A percentile compares a stretch with the other conserved stretches of the same genome.
Conservation (phyloP, 2,329 filamentous ascomycete species). For the Diaporthe vaccinii region DNA sequence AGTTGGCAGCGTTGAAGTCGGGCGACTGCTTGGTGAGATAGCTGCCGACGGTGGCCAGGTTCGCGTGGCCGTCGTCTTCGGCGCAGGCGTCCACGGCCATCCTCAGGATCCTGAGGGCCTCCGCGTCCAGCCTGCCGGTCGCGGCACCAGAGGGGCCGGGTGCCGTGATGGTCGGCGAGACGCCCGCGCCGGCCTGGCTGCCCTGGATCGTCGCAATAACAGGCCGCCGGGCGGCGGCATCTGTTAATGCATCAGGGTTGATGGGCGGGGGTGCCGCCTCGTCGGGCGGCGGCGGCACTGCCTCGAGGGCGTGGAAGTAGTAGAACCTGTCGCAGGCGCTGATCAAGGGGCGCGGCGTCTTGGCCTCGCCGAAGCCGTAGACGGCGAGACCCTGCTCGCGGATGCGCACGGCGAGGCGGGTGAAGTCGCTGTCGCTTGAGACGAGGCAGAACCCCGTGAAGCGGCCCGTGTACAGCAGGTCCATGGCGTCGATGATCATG, state of each 20-base stretch:
- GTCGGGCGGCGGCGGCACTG: not conserved
- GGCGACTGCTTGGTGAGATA: constrained; percentile 47
- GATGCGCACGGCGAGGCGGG: constrained; percentile 51
- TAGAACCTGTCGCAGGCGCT: constrained; percentile 52
- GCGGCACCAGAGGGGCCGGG: not conserved
- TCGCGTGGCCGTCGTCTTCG: constrained; percentile 48
- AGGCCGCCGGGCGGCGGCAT: not conserved
- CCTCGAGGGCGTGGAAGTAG: constrained; percentile 44
- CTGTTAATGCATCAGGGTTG: not conserved
- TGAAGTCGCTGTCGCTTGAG: constrained; percentile 50
- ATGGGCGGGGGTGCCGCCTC: not conserved
- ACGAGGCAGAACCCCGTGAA: constrained; percentile 51
- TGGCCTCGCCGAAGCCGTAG: constrained; percentile 52
- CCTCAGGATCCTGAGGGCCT: constrained; percentile 33
- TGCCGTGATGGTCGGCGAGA: not conserved
- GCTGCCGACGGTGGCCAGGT: constrained; percentile 46
- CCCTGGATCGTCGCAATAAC: not conserved
- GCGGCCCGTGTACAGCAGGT: constrained; percentile 50
- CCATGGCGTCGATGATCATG: constrained; percentile 56
- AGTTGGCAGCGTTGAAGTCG: constrained; percentile 50
- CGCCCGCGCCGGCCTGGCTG: not conserved
- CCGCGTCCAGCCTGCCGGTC: not conserved
- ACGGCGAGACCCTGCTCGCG: constrained; percentile 50
- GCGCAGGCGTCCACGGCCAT: constrained; percentile 43
- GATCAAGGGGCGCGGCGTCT: constrained; percentile 51